Evolutionary conservation across 2,329 filamentous ascomycete genomes (phyloP).

Genomic region (Alternaria consortialis): DNA sequence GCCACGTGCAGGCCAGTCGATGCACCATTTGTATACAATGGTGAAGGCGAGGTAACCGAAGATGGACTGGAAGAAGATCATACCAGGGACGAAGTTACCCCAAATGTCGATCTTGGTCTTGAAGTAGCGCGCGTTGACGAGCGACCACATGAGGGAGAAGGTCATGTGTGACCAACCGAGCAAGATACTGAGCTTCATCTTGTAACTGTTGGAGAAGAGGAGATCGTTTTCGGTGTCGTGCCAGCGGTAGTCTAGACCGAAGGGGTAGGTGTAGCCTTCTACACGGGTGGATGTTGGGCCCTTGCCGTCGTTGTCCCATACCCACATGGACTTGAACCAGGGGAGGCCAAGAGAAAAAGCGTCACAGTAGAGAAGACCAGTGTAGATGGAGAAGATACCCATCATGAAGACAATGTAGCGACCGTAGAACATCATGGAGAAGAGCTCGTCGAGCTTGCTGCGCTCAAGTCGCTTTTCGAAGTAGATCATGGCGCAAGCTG

Average conservation of each 20-base stretch:
- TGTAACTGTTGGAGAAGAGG: conserved; percentile 97
- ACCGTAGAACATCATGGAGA: conserved; percentile 98
- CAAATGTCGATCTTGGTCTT: conserved; percentile 94
- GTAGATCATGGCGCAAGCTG: conserved; percentile 92
- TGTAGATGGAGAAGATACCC: conserved; percentile 96
- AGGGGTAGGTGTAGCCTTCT: conserved; percentile 85
- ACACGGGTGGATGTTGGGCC: conserved; percentile 71
- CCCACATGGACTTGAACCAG: conserved; percentile 88
- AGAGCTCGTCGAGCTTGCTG: conserved; percentile 96
- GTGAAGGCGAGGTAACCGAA: conserved; percentile 95
- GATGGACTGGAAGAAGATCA: conserved; percentile 99
- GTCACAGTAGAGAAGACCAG: conserved; percentile 97
- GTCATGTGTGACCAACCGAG: conserved; percentile 99
- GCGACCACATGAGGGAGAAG: conserved; percentile 92
- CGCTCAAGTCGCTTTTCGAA: conserved; percentile 84
- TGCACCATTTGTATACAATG: conserved; percentile 96
- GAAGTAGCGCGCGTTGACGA: conserved; percentile 94
- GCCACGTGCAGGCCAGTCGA: conserved; percentile 79
- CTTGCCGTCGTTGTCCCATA: conserved; percentile 76
- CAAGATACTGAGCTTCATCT: conserved; percentile 99
- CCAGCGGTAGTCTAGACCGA: conserved; percentile 96
- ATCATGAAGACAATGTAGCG: conserved; percentile 99
- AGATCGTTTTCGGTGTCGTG: conserved; percentile 95
- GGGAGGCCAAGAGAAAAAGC: conserved; percentile 93
- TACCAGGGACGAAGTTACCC: conserved; percentile 96